Evolutionary conservation across 345 rosid species (phyloP).

Genomic region (Eutrema japonicum): DNA sequence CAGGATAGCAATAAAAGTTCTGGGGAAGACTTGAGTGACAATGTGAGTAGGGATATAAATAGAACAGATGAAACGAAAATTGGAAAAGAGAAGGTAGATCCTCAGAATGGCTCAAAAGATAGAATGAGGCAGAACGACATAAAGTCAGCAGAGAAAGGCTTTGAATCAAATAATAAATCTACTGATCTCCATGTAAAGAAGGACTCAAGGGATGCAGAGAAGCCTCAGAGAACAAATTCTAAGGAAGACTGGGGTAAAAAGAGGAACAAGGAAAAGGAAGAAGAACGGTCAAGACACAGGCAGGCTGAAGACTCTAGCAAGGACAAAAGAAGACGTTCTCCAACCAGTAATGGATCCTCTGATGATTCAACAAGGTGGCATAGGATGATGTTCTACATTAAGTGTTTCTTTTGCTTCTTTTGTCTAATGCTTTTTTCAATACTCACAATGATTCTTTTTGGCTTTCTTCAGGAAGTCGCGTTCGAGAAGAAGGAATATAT

Average conservation of each 20-base stretch:
- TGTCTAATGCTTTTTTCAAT: constrained; percentile 9
- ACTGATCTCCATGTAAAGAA: constrained; percentile 53
- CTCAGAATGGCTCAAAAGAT: constrained; percentile 56
- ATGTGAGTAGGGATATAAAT: constrained; percentile 46
- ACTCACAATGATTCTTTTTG: not conserved
- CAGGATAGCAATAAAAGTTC: constrained; percentile 52
- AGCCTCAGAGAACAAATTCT: constrained; percentile 52
- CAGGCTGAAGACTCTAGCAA: constrained; percentile 57
- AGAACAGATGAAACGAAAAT: constrained; percentile 50
- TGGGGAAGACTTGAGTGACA: constrained; percentile 47
- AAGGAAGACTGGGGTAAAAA: constrained; percentile 57
- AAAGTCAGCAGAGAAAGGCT: constrained; percentile 56
- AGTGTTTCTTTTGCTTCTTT: not conserved
- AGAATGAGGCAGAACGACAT: constrained; percentile 48
- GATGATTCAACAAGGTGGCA: constrained; percentile 75
- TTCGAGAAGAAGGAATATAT: constrained; percentile 57
- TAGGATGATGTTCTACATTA: constrained; percentile 18
- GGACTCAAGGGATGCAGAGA: constrained; percentile 59
- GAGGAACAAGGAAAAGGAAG: constrained; percentile 59
- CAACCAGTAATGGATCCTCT: constrained; percentile 69
- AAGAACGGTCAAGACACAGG: constrained; percentile 56
- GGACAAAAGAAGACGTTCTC: constrained; percentile 69
- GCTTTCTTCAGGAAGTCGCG: constrained; percentile 57
- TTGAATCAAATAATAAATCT: constrained; percentile 58
- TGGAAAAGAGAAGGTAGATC: constrained; percentile 58